phyloP scores from a whole-genome alignment of 768 basidiomycete species.

The Mycena kentingensis region DNA sequence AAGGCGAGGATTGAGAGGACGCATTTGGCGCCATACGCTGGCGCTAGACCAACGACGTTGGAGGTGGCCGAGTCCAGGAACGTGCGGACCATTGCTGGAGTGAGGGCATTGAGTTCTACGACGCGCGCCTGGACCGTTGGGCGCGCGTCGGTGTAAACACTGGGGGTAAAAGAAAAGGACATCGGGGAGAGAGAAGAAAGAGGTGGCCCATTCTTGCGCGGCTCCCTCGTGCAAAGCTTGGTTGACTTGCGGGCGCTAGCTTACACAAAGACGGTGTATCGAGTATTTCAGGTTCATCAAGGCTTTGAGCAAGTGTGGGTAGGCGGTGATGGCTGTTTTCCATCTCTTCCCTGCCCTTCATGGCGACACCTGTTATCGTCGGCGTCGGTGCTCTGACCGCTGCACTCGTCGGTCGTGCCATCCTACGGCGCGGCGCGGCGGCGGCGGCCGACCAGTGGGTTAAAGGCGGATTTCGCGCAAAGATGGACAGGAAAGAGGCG shows the following conservation, averaged over 20 bases:
- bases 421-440: slow-evolving; percentile 66
- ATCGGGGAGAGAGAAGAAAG: neutral
- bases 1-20: slow-evolving; percentile 42
- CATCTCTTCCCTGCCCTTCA: no score
- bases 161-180: no score
- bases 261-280: no score
- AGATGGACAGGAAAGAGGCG: slow-evolving; percentile 97
- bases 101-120: slow-evolving; percentile 24
- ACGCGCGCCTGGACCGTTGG: neutral
- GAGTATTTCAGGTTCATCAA: no score
- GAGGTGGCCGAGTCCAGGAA: slow-evolving; percentile 33
- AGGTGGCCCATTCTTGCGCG: no score
- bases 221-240: no score
- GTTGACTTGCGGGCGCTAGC: no score
- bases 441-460: slow-evolving; percentile 80
- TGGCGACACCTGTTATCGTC: slow-evolving; percentile 79
- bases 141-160: neutral
- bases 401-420: slow-evolving; percentile 71
- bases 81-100: slow-evolving; percentile 22
- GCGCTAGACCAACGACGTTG: slow-evolving; percentile 43
- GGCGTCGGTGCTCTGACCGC: slow-evolving; percentile 79
- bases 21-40: slow-evolving; percentile 39
- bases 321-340: no score
- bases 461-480: slow-evolving; percentile 91
- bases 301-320: no score